phyloP scores from a whole-genome alignment of 2,329 filamentous ascomycete genomes.

The Peltaster fructicola region DNA sequence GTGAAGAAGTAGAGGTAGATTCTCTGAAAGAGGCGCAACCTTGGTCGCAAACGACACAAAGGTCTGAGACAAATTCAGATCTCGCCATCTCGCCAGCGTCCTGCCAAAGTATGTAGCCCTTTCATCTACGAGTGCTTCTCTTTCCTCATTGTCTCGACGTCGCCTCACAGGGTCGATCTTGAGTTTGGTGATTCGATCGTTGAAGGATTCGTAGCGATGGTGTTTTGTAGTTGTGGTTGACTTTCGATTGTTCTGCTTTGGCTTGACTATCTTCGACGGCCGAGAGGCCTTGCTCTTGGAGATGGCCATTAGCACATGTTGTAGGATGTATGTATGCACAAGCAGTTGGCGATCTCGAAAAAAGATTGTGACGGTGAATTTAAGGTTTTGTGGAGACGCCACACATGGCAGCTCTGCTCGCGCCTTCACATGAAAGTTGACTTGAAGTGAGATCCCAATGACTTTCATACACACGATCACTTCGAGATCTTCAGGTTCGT shows the following conservation, averaged over 20 bases:
- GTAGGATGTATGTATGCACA: too few species aligned
- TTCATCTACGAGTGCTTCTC: slow-evolving; percentile 65
- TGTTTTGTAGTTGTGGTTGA: slow-evolving; percentile 66
- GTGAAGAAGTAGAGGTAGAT: slow-evolving; percentile 78
- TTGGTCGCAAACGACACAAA: slow-evolving; percentile 65
- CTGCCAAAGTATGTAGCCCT: slow-evolving; percentile 73
- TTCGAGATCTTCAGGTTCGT: too few species aligned
- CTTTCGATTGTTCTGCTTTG: slow-evolving; percentile 35
- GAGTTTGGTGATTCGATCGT: slow-evolving; percentile 73
- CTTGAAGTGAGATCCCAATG: too few species aligned
- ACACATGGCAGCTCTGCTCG: too few species aligned
- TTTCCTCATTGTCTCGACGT: slow-evolving; percentile 42
- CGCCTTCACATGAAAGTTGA: too few species aligned
- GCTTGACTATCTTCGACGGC: slow-evolving; percentile 31
- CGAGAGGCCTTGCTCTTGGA: slow-evolving; percentile 20
- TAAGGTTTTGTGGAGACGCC: too few species aligned
- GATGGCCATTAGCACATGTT: slow-evolving; percentile 25
- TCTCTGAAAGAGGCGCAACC: slow-evolving; percentile 66
- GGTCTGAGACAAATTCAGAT: slow-evolving; percentile 71
- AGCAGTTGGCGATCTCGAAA: too few species aligned
- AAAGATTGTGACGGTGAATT: too few species aligned
- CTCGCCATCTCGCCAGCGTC: slow-evolving; percentile 72
- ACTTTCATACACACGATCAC: too few species aligned
- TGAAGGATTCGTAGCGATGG: slow-evolving; percentile 84
- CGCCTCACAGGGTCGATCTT: slow-evolving; percentile 87